Evolutionary conservation across 1,139 yeast species (phyloP), one percentile per base, ranked within the genome.

Genomic region (Magnusiomyces ingens): DNA sequence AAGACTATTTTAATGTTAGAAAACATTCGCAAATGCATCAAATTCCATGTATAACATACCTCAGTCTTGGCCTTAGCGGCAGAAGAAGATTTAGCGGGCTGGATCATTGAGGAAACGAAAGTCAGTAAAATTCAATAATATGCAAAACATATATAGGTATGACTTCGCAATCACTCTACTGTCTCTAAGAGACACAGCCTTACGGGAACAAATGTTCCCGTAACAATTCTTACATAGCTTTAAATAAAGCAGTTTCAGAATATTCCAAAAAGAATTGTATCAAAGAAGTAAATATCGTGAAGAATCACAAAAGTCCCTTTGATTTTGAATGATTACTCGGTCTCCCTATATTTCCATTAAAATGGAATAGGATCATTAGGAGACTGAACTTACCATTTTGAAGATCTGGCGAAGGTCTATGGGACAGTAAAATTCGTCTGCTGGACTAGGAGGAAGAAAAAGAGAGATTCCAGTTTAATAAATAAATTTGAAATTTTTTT

Each of bases 71-170:
- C 57, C 59, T 70, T 64, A 63, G 73, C 62, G 57, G 71, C 65
- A 64, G 75, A 60, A 65, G 75, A 64, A 68, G 85, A 70, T 78
- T 82, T 68, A 58, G 86, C 84, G 74, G 90, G 87, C 89, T 80
- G 77, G 72, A 82, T 85, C 91, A 85, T 84, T 80, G 88, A 84
- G 85, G 72, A 66, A 69, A 66, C 65, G 64, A 64, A 36, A 63
- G 68, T 65, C 64, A 66, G 67, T 59, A 52, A 26, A 26, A 37
- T 17, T 32, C 47, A 43, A 22, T 43, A 45, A 40, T 52, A 50
- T 36, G 40, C 17, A 55, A 53, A 50, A 52, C 42, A 48, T 51
- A 38, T 49, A 50, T 37, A 38, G 44, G 32, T 35, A 37, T 22
- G 55, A 49, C 55, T 38, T 52, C 58, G 60, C 55, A 60, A 60